Base-by-base conservation (phyloP, 805 yeast species). In the Blastobotrys muscicola region DNA sequence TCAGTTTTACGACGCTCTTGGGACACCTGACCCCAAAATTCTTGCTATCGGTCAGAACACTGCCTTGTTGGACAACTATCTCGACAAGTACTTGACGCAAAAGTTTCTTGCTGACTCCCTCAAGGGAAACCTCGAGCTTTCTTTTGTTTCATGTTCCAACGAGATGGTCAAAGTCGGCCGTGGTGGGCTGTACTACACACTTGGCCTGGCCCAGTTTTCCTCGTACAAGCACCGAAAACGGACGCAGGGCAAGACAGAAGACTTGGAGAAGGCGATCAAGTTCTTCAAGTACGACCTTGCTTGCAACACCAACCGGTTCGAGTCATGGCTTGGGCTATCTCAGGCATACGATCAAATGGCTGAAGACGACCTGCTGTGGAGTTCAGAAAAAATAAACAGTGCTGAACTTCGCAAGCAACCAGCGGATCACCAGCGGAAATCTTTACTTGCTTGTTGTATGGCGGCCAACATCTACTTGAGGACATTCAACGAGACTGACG, bases 361-460 rank as follows among this genome's bases (percentile, higher is more conserved):
- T 0, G 97, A 90, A 50, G 95, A 87, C 59, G 95, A 85, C 50
- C 62, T 92, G 44, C 77, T 85, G n/a, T 86, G 95, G 94, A 83
- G 90, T 1, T 79, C 95, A 0, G 96, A 89, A 53, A 83, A 83
- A 54, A 62, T 86, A 32, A 80, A 80, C 41, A 68, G 74, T 0
- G 56, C 69, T 0, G 92, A 82, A 4, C 70, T 78, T 48, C 81
- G 81, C 54, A 63, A 64, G 3, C 59, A 64, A 0, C 81, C 86
- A 0, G 85, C 87, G 0, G 61, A 70, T 4, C 56, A 75, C 2
- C 95, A 86, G 59, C 70, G 82, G 45, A 80, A 73, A 53, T 70
- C 95, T 0, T 60, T 90, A 1, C 52, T 86, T 2, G 80, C 94
- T 48, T 86, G 81, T 52, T 57, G 80, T 15, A 81, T 82, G 84